phyloP scores from a whole-genome alignment of 192 early-diverging fungal species.

The Jimgerdemannia lactiflua region DNA sequence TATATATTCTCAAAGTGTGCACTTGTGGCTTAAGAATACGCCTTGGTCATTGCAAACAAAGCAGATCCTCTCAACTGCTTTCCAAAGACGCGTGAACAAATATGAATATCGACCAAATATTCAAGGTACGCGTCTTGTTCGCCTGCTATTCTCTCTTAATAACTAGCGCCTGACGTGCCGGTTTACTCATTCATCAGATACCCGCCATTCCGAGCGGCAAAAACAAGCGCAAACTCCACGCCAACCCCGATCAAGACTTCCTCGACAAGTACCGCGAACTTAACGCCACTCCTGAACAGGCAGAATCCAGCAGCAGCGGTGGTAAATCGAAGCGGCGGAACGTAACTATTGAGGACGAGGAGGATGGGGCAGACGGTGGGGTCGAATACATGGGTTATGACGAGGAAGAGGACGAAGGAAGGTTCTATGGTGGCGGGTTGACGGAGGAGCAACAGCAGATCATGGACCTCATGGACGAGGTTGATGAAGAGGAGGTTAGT shows the following conservation, averaged over 20 bases:
- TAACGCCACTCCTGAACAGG: conserved; percentile 10
- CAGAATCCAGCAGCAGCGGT: conserved; percentile 7
- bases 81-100: not conserved
- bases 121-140: conserved; percentile 20
- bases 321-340: conserved; percentile 17
- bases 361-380: conserved; percentile 12
- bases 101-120: conserved; percentile 38
- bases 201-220: conserved; percentile 39
- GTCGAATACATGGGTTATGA: conserved; percentile 26
- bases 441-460: conserved; percentile 73
- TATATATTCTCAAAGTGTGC: no score
- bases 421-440: conserved; percentile 85
- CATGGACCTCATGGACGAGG: conserved; percentile 80
- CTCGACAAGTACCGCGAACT: conserved; percentile 40
- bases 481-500: conserved; percentile 67
- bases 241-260: conserved; percentile 35
- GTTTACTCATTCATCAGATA: conserved; percentile 14
- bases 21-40: not conserved
- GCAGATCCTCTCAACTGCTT: no score
- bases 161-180: not conserved
- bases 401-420: conserved; percentile 73
- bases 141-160: not conserved
- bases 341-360: conserved; percentile 23
- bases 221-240: conserved; percentile 49
- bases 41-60: no score